These are phyloP conservation scores for Nakaseomyces delphensis DNA, from an alignment of 1,139 yeast genomes.

Conservation along the genomic window DNA sequence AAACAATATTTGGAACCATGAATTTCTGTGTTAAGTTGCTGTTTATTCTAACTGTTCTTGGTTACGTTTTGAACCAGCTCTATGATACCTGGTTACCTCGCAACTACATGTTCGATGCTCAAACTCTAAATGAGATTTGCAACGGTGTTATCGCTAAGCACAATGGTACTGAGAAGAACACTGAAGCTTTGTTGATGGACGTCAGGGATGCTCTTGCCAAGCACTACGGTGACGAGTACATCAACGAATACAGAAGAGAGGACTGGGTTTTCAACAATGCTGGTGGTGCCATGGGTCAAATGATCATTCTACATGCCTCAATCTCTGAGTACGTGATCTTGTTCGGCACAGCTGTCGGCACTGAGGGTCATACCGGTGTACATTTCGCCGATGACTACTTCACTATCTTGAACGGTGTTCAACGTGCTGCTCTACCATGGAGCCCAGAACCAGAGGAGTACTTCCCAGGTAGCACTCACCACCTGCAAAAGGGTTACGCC, in stretches of 20 bases:
- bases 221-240: conserved; percentile 56
- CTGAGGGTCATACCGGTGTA: conserved; percentile 93
- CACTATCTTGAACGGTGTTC: conserved; percentile 75
- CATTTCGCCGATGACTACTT: conserved; percentile 96
- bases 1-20: conserved; percentile 12
- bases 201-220: conserved; percentile 52
- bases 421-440: conserved; percentile 60
- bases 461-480: conserved; percentile 76
- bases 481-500: conserved; percentile 57
- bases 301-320: conserved; percentile 95
- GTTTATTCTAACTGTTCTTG: conserved; percentile 15
- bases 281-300: conserved; percentile 98
- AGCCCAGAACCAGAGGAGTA: conserved; percentile 57
- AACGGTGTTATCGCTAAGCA: conserved; percentile 45
- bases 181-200: conserved; percentile 39
- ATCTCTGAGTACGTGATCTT: conserved; percentile 82
- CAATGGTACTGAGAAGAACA: conserved; percentile 31
- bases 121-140: conserved; percentile 41
- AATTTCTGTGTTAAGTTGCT: conserved; percentile 25
- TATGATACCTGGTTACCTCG: conserved; percentile 61
- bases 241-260: conserved; percentile 60
- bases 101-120: conserved; percentile 44
- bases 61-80: conserved; percentile 35
- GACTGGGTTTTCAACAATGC: conserved; percentile 97
- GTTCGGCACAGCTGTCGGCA: conserved; percentile 83